These are phyloP conservation scores for Phytophthora hybrid DNA, from an alignment of 352 stramenopile species.

Conservation along the genomic window DNA sequence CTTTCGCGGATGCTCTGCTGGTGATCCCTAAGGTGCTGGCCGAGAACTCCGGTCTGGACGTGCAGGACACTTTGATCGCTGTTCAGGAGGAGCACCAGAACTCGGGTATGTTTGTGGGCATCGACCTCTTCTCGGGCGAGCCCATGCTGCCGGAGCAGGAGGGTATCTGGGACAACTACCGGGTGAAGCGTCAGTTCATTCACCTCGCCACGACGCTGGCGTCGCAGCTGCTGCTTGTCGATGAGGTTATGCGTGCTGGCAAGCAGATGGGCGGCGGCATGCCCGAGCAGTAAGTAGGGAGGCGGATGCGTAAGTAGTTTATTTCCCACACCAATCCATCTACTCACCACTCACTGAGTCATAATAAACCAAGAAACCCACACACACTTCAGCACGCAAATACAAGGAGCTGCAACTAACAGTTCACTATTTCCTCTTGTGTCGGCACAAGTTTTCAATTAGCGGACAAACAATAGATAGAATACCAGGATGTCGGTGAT, in stretches of 20 bases:
- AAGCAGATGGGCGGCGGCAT: slow-evolving; percentile 94
- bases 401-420: not conserved
- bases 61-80: slow-evolving; percentile 97
- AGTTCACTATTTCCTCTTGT: slow-evolving; percentile 5
- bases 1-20: slow-evolving; percentile 97
- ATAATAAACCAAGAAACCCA: slow-evolving; percentile 43
- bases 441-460: slow-evolving; percentile 8
- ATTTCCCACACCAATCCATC: slow-evolving; percentile 42
- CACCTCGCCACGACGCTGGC: slow-evolving; percentile 98
- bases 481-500: slow-evolving; percentile 81
- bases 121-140: slow-evolving; percentile 97
- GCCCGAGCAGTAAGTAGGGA: slow-evolving; percentile 68
- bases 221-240: slow-evolving; percentile 98
- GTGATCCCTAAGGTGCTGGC: slow-evolving; percentile 98
- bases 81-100: slow-evolving; percentile 96
- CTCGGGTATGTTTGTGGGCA: slow-evolving; percentile 92
- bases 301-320: slow-evolving; percentile 47
- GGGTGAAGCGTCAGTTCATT: slow-evolving; percentile 99
- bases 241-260: slow-evolving; percentile 99
- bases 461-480: slow-evolving; percentile 87
- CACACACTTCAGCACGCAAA: not conserved
- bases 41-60: slow-evolving; percentile 87
- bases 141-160: slow-evolving; percentile 96
- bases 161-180: slow-evolving; percentile 99
- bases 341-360: slow-evolving; percentile 32